A percentile compares a stretch with the other conserved stretches of the same genome.
phyloP scores from a whole-genome alignment of 1,139 yeast species.

The Debaryomyces udenii region DNA sequence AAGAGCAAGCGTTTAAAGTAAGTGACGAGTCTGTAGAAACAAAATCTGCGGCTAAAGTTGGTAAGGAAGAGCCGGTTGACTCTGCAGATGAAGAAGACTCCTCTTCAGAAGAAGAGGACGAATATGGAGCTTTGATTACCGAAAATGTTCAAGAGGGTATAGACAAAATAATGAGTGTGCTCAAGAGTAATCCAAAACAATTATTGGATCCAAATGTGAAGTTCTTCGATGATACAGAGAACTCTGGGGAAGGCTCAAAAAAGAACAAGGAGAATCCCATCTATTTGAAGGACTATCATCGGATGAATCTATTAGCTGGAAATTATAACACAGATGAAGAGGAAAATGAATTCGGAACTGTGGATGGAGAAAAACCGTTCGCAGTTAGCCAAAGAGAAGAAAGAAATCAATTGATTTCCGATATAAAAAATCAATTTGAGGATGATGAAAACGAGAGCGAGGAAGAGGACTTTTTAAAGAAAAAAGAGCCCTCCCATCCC shows the following conservation, averaged over 20 bases:
- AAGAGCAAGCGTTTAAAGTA: slow-evolving; percentile 45
- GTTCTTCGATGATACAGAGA: slow-evolving; percentile 71
- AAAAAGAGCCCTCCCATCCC: slow-evolving; percentile 40
- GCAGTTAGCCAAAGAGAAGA: slow-evolving; percentile 78
- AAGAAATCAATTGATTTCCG: slow-evolving; percentile 67
- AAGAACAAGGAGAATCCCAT: slow-evolving; percentile 66
- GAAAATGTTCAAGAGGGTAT: slow-evolving; percentile 85
- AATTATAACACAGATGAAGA: slow-evolving; percentile 55
- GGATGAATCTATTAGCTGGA: slow-evolving; percentile 74
- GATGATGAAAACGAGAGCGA: slow-evolving; percentile 47
- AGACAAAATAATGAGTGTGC: slow-evolving; percentile 67
- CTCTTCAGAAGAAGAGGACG: slow-evolving; percentile 83
- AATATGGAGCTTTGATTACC: slow-evolving; percentile 84
- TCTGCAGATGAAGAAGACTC: slow-evolving; percentile 33
- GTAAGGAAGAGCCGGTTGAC: slow-evolving; percentile 20
- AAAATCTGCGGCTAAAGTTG: neutral
- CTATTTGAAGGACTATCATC: slow-evolving; percentile 88
- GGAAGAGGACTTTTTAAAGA: slow-evolving; percentile 56
- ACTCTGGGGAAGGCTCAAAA: slow-evolving; percentile 25
- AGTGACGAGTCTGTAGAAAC: slow-evolving; percentile 2
- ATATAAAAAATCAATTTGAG: slow-evolving; percentile 69
- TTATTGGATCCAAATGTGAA: slow-evolving; percentile 66
- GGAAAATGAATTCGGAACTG: slow-evolving; percentile 43
- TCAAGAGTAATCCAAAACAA: slow-evolving; percentile 64
- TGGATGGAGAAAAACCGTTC: slow-evolving; percentile 65